Evolutionary conservation across 73 alveolate genomes (phyloP).

Genomic region (Diophrys appendiculata): DNA sequence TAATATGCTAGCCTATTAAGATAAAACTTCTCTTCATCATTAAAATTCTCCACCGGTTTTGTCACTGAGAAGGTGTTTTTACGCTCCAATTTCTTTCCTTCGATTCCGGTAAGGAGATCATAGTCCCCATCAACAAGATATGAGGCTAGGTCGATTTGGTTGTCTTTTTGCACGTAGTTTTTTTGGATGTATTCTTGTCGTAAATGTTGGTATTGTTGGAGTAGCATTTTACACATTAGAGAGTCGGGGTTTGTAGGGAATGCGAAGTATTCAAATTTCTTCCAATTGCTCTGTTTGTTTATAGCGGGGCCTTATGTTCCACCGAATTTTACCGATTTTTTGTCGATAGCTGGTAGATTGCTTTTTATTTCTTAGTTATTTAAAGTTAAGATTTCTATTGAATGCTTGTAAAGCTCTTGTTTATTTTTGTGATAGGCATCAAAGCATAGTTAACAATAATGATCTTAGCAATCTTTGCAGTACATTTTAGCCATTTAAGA

Average conservation of each 20-base stretch:
- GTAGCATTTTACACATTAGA: slow-evolving; percentile 1
- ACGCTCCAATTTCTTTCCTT: neutral
- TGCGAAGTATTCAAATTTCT: slow-evolving; percentile 38
- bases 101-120: slow-evolving; percentile 10
- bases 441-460: too few species aligned
- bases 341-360: too few species aligned
- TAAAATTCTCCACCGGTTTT: neutral
- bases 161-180: slow-evolving; percentile 21
- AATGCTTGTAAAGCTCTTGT: too few species aligned
- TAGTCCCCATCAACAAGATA: slow-evolving; percentile 25
- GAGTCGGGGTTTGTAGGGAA: slow-evolving; percentile 19
- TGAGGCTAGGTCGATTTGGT: slow-evolving; percentile 3
- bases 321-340: too few species aligned
- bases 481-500: too few species aligned
- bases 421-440: too few species aligned
- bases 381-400: too few species aligned
- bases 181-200: slow-evolving; percentile 13
- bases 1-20: neutral
- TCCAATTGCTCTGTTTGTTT: too few species aligned
- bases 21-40: neutral
- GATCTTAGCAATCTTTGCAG: too few species aligned
- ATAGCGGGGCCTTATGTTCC: too few species aligned
- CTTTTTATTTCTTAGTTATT: too few species aligned
- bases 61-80: neutral
- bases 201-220: slow-evolving; percentile 12